Percentiles rank a stretch among this genome's conserved stretches.
These are phyloP conservation scores for Cutaneotrichosporon curvatum DNA, from an alignment of 1,284 basidiomycete genomes.

Conservation along the genomic window DNA sequence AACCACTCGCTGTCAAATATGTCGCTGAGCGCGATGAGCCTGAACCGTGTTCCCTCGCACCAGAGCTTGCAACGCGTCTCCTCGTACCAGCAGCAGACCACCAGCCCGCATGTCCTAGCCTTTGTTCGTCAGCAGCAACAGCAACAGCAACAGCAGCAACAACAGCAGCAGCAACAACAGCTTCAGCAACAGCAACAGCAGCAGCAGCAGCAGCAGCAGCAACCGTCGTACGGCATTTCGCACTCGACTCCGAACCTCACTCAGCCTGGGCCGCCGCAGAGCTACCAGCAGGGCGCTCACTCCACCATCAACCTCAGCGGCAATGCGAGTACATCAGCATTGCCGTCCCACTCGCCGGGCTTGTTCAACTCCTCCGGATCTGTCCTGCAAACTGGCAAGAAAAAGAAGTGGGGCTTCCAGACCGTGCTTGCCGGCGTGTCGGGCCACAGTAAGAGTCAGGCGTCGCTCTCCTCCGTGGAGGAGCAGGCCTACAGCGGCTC, in stretches of 20 bases:
- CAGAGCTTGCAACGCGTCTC: background rate
- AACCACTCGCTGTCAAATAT: background rate
- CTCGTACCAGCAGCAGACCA: constrained; percentile 1
- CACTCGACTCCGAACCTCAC: constrained; percentile 10
- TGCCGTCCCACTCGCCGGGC: too few relatives aligned
- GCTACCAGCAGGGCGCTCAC: background rate
- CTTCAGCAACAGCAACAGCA: constrained; percentile 22
- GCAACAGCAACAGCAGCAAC: constrained; percentile 16
- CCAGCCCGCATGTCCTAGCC: constrained; percentile 19
- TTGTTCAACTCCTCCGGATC: background rate
- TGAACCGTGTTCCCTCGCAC: constrained; percentile 10
- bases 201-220: constrained; percentile 8
- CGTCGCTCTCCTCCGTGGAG: constrained; percentile 56
- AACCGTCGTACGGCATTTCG: background rate
- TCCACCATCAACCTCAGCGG: constrained; percentile 1
- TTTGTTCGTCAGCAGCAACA: constrained; percentile 27
- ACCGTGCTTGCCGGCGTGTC: constrained; percentile 59
- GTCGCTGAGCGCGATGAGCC: constrained; percentile 13
- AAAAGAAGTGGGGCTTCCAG: constrained; percentile 46
- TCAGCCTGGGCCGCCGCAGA: background rate
- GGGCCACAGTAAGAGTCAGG: constrained; percentile 58
- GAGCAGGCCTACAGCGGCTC: constrained; percentile 38
- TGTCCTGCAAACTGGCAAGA: constrained; percentile 26
- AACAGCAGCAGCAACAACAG: constrained; percentile 15
- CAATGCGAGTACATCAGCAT: background rate